phyloP scores from a whole-genome alignment of 1,284 basidiomycete species.

The Ustilago cynodontis region DNA sequence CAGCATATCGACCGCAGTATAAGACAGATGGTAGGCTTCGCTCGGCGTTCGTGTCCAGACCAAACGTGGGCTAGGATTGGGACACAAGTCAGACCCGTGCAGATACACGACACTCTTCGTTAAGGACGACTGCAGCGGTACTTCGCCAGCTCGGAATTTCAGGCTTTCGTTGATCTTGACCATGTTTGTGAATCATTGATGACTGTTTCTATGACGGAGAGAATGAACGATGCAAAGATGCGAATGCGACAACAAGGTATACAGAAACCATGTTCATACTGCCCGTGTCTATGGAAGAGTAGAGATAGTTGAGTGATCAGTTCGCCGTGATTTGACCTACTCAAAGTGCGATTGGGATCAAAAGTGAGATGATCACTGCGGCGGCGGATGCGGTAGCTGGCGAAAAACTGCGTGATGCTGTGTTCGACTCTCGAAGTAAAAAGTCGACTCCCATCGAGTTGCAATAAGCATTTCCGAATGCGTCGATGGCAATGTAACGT shows the following conservation, averaged over 20 bases:
- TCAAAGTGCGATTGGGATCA: slow-evolving; percentile 11
- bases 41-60: neutral
- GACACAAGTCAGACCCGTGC: neutral
- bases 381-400: neutral
- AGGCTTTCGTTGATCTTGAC: too few species aligned
- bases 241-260: slow-evolving; percentile 3
- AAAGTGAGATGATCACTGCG: neutral
- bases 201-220: neutral
- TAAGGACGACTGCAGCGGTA: neutral
- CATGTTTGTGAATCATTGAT: neutral
- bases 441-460: slow-evolving; percentile 66
- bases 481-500: slow-evolving; percentile 65
- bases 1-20: neutral
- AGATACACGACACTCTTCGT: neutral
- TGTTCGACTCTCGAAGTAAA: slow-evolving; percentile 50
- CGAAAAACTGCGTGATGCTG: neutral
- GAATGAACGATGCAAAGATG: slow-evolving; percentile 9
- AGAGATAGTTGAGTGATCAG: neutral
- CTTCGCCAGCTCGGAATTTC: too few species aligned
- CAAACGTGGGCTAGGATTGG: neutral
- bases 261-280: neutral
- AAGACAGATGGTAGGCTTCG: slow-evolving; percentile 4
- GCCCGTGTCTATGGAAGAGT: neutral
- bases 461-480: slow-evolving; percentile 67
- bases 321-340: neutral